These are phyloP conservation scores for Leucosporidium creatinivorum DNA, from an alignment of 768 basidiomycete genomes.

Conservation along the genomic window DNA sequence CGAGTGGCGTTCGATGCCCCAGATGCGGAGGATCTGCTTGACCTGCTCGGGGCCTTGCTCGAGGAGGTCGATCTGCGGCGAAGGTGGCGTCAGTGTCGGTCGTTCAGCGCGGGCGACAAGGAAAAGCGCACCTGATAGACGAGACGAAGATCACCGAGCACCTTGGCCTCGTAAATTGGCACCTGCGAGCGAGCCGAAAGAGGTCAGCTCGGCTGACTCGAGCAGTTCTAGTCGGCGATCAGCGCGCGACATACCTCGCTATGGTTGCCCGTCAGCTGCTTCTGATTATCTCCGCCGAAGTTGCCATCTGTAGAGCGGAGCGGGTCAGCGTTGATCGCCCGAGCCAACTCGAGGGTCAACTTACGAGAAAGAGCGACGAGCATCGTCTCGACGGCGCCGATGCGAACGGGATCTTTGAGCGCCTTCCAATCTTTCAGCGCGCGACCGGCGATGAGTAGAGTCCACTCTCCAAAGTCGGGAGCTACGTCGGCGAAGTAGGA, in stretches of 20 bases:
- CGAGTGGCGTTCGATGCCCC: not conserved
- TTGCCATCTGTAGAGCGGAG: not conserved
- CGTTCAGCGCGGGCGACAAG: too few relatives aligned
- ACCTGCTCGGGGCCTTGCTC: not conserved
- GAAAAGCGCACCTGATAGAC: not conserved
- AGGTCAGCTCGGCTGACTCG: too few relatives aligned
- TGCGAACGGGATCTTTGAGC: not conserved
- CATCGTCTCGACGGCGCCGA: not conserved
- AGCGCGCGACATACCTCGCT: not conserved
- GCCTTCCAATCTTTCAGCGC: too few relatives aligned
- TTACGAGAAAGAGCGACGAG: too few relatives aligned
- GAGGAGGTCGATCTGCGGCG: not conserved
- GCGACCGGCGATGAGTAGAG: too few relatives aligned
- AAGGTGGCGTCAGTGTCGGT: too few relatives aligned
- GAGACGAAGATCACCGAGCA: not conserved
- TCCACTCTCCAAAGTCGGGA: too few relatives aligned
- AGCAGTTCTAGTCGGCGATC: too few relatives aligned
- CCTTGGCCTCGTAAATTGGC: not conserved
- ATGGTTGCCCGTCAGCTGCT: not conserved
- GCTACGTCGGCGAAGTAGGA: too few relatives aligned
- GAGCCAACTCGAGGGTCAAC: too few relatives aligned
- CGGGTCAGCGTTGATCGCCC: too few relatives aligned
- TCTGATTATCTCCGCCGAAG: not conserved
- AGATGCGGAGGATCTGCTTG: not conserved
- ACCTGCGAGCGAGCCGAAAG: not conserved